These are phyloP conservation scores for Erythrobasidium hasegawianum DNA, from an alignment of 1,284 basidiomycete species.

Conservation along the genomic window DNA sequence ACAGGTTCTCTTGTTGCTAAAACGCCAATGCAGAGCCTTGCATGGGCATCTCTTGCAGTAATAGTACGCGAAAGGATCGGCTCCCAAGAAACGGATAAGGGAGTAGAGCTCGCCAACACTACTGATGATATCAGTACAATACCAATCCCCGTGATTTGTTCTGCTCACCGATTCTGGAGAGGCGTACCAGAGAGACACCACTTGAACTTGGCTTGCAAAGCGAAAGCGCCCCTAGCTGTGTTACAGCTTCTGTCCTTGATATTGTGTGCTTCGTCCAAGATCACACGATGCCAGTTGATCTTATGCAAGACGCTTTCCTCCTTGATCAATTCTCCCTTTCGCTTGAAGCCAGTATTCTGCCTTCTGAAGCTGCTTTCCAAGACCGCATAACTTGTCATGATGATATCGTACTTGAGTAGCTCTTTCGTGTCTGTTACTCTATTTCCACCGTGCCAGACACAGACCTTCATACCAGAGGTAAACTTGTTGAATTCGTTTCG, in stretches of 20 bases:
- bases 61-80: constrained; percentile 62
- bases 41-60: constrained; percentile 79
- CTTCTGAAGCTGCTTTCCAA: constrained; percentile 90
- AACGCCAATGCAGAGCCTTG: constrained; percentile 87
- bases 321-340: constrained; percentile 77
- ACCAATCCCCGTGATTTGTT: neutral
- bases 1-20: constrained; percentile 75
- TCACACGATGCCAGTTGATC: constrained; percentile 69
- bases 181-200: constrained; percentile 99
- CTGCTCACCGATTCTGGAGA: constrained; percentile 33
- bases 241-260: constrained; percentile 88
- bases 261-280: constrained; percentile 94
- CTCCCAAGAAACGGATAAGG: constrained; percentile 80
- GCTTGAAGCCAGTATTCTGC: constrained; percentile 86
- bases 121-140: neutral
- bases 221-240: constrained; percentile 93
- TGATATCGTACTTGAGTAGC: constrained; percentile 82
- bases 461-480: constrained; percentile 56
- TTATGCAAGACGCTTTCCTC: constrained; percentile 82
- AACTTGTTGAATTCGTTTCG: constrained; percentile 77
- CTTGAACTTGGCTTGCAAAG: constrained; percentile 70
- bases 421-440: constrained; percentile 59
- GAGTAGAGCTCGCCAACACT: constrained; percentile 96
- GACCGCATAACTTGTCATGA: constrained; percentile 58
- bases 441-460: constrained; percentile 82